A percentile compares a stretch with the other conserved stretches of the same genome.
phyloP scores from a whole-genome alignment of 2,329 filamentous ascomycete genomes.

The Mycocentrospora acerina region DNA sequence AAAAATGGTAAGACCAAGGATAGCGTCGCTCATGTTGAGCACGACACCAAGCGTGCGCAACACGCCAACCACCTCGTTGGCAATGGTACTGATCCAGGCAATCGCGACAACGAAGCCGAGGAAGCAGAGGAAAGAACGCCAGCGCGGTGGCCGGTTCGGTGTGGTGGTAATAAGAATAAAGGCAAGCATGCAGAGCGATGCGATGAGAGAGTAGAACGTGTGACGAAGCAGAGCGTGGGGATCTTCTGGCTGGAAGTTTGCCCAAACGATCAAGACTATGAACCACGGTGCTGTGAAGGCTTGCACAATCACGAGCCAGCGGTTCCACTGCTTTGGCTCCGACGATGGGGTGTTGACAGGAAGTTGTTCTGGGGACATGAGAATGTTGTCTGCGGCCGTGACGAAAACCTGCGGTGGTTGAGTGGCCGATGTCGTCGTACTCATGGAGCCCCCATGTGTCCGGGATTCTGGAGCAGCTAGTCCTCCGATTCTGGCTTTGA shows the following conservation, averaged over 20 bases:
- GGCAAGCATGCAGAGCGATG: conserved; percentile 66
- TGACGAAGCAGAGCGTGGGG: conserved; percentile 61
- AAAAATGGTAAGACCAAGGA: conserved; percentile 92
- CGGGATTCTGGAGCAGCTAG: too few species aligned
- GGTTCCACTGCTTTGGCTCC: conserved; percentile 69
- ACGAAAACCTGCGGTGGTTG: conserved; percentile 32
- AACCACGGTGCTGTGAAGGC: conserved; percentile 86
- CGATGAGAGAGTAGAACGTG: conserved; percentile 45
- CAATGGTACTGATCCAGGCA: conserved; percentile 94
- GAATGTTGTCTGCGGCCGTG: conserved; percentile 36
- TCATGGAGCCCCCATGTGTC: conserved; percentile 10
- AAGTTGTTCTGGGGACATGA: conserved; percentile 41
- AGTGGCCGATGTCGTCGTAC: conserved; percentile 20
- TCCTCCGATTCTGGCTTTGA: too few species aligned
- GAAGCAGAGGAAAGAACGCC: conserved; percentile 79
- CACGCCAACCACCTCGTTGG: conserved; percentile 91
- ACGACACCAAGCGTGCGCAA: conserved; percentile 92
- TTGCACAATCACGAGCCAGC: conserved; percentile 86
- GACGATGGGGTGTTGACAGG: conserved; percentile 15
- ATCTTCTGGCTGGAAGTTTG: conserved; percentile 62
- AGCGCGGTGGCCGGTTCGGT: conserved; percentile 66
- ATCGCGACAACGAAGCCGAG: conserved; percentile 89
- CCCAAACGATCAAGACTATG: conserved; percentile 74
- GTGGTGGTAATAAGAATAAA: conserved; percentile 70
- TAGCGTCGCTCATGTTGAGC: conserved; percentile 88